Evolutionary conservation across 371 early-diverging fungal species (phyloP), one percentile per base, ranked within the genome.

Genomic region (Mortierella polycephala): DNA sequence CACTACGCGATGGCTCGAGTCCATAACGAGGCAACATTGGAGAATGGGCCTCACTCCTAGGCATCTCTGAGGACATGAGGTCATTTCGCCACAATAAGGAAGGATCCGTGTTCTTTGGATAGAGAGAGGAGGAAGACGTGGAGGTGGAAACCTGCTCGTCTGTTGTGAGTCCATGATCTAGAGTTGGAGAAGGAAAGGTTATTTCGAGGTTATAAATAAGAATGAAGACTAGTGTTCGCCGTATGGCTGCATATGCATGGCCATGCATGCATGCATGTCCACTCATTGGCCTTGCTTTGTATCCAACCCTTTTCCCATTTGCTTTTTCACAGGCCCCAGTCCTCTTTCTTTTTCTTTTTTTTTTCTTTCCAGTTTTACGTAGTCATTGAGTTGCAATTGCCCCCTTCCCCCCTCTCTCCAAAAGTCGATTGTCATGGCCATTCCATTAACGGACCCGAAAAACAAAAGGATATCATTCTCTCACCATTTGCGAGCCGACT

Each of bases 31-130:
- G 60, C 39, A 79, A 13, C 57, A 79, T 54, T 18, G 80, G 80
- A 10, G 80, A 79, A 57, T 79, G 80, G 14, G 66, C 47, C 51
- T 79, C 80, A 54, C 80, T 79, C 18, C 69, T 64, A n/a, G 74
- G 52, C 57, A 69, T 20, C 20, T 79, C 80, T 54, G 70, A 62
- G 0, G 63, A 54, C 50, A 59, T 72, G 58, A 69, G 50, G n/a
- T 79, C 80, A 41, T 79, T 69, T 52, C 80, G 69, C 80, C 80
- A 79, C 18, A 66, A 49, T 45, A 69, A 66, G 21, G 74, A 61
- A 20, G 69, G 80, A 46, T 73, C 74, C 16, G 59, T 44, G 9
- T 21, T 66, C 42, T 62, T 69, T 5, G 74, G 69, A 23, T 79
- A 58, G n/a, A 72, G 49, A 37, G 80, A 59, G 7, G 76, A 62